These are phyloP conservation scores for Apiotrichum laibachii DNA, from an alignment of 1,284 basidiomycete genomes.

Conservation along the genomic window DNA sequence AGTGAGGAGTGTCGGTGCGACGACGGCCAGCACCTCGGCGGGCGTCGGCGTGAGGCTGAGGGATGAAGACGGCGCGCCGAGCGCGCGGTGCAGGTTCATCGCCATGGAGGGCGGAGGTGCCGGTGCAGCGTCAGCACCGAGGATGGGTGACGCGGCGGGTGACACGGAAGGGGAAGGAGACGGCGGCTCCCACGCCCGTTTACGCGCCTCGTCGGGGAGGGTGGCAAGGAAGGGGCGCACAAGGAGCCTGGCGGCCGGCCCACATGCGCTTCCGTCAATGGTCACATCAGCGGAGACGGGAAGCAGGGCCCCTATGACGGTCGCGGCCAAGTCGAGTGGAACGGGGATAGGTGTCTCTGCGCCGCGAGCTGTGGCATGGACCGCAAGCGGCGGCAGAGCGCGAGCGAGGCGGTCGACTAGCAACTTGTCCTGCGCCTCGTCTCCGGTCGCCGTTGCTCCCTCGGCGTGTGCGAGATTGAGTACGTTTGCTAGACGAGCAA, in stretches of 20 bases:
- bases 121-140: too few relatives aligned
- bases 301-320: slow-evolving; percentile 4
- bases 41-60: slow-evolving; percentile 6
- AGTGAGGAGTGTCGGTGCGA: slow-evolving; percentile 19
- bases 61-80: slow-evolving; percentile 6
- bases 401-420: slow-evolving; percentile 5
- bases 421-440: not conserved
- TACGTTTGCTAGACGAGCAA: not conserved
- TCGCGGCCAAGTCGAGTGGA: slow-evolving; percentile 6
- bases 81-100: slow-evolving; percentile 5
- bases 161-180: not conserved
- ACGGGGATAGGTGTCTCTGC: not conserved
- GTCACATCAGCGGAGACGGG: slow-evolving; percentile 3
- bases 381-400: slow-evolving; percentile 10
- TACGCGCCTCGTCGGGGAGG: slow-evolving; percentile 4
- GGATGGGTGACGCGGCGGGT: not conserved
- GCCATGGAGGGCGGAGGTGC: not conserved
- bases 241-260: not conserved
- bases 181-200: slow-evolving; percentile 2
- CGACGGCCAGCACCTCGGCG: slow-evolving; percentile 9
- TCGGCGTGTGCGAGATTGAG: too few relatives aligned
- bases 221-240: slow-evolving; percentile 6
- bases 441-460: too few relatives aligned
- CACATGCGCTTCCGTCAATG: not conserved
- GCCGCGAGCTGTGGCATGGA: slow-evolving; percentile 11